A percentile compares a stretch with the other conserved stretches of the same genome.
Conservation (phyloP, 2,329 filamentous ascomycete species). For the Hortaea sp. region DNA sequence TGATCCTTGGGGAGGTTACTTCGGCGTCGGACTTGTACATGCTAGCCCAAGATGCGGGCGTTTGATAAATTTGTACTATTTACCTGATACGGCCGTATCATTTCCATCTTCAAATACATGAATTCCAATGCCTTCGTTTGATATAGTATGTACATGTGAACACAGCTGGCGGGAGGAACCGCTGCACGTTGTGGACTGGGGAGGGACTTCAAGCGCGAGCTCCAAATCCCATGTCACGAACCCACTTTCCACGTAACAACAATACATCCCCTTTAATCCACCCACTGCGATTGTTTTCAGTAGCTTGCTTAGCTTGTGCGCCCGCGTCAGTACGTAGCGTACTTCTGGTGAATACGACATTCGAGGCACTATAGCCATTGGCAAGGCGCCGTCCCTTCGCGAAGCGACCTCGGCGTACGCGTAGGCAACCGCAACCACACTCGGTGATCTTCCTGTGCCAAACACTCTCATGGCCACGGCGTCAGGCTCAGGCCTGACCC, state of each 20-base stretch:
- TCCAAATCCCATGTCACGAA: too few relatives aligned
- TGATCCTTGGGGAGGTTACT: slow-evolving; percentile 6
- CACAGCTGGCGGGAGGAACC: too few relatives aligned
- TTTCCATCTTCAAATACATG: not conserved
- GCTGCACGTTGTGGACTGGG: too few relatives aligned
- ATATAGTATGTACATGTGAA: too few relatives aligned
- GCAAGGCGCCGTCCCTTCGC: not conserved
- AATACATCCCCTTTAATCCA: too few relatives aligned
- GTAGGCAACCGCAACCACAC: not conserved
- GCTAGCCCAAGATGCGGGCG: slow-evolving; percentile 14
- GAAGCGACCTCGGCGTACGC: not conserved
- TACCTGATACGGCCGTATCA: slow-evolving; percentile 1
- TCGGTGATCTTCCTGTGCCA: not conserved
- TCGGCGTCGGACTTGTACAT: slow-evolving; percentile 19
- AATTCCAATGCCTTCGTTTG: too few relatives aligned
- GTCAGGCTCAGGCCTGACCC: slow-evolving; percentile 65
- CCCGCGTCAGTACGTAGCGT: too few relatives aligned
- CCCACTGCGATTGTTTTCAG: too few relatives aligned
- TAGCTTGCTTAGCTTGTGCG: too few relatives aligned
- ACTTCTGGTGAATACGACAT: too few relatives aligned
- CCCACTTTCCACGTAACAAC: too few relatives aligned
- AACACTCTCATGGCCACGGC: slow-evolving; percentile 47
- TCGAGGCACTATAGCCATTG: not conserved
- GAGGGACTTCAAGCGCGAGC: too few relatives aligned
- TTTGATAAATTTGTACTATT: slow-evolving; percentile 23